Conservation (phyloP, 495 filamentous ascomycete species). For the Penicillium diatomitis region DNA sequence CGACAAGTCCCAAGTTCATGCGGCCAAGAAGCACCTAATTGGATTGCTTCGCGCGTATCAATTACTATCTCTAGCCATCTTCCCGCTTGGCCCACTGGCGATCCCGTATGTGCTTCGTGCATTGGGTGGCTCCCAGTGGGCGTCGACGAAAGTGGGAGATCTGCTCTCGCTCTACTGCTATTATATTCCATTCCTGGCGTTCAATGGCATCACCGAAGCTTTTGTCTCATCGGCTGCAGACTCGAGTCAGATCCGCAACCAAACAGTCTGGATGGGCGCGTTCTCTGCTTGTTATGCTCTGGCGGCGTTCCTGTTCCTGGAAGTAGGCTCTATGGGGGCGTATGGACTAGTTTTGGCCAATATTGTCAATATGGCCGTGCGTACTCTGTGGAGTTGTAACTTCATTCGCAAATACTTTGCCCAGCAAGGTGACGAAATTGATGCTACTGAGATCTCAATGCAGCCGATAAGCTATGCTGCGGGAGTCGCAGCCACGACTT, state of each 20-base stretch:
- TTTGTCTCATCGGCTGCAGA: constrained; percentile 82
- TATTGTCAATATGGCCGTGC: constrained; percentile 71
- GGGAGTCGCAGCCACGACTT: constrained; percentile 21
- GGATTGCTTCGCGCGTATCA: constrained; percentile 33
- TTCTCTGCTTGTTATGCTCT: constrained; percentile 66
- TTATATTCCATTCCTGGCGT: constrained; percentile 83
- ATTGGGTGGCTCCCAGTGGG: constrained; percentile 68
- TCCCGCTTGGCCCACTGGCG: constrained; percentile 60
- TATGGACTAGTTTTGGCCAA: constrained; percentile 77
- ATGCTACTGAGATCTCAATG: constrained; percentile 17
- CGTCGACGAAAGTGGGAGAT: constrained; percentile 49
- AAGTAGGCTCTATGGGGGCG: constrained; percentile 57
- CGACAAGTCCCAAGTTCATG: constrained; percentile 9
- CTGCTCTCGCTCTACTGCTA: constrained; percentile 75
- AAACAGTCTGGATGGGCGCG: constrained; percentile 72
- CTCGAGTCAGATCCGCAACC: constrained; percentile 55
- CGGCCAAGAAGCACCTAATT: constrained; percentile 26
- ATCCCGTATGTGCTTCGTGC: constrained; percentile 61
- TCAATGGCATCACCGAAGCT: constrained; percentile 88
- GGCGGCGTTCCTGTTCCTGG: constrained; percentile 62
- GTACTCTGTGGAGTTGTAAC: constrained; percentile 66
- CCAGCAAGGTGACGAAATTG: constrained; percentile 21
- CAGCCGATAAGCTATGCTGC: constrained; percentile 24
- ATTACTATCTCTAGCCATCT: constrained; percentile 57
- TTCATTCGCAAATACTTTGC: constrained; percentile 63